Evolutionary conservation across 495 filamentous ascomycete species (phyloP).

Genomic region (Lasiosphaeriaceae sp.): DNA sequence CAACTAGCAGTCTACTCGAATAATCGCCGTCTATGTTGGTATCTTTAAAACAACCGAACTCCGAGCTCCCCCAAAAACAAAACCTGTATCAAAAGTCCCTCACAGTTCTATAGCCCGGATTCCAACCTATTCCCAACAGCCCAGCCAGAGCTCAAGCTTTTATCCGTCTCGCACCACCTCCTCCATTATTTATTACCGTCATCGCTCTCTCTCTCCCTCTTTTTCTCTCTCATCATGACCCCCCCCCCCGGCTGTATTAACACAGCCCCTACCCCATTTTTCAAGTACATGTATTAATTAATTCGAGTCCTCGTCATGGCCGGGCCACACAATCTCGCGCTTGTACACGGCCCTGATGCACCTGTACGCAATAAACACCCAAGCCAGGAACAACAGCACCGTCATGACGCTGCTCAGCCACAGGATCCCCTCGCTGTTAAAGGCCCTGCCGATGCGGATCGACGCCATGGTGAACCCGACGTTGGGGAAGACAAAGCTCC

Average conservation of each 20-base stretch:
- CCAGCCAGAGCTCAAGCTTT: too few relatives aligned
- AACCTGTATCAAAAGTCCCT: too few relatives aligned
- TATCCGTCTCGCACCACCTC: too few relatives aligned
- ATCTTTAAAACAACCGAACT: neutral
- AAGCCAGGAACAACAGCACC: constrained; percentile 52
- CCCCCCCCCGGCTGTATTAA: too few relatives aligned
- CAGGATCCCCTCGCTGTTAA: constrained; percentile 39
- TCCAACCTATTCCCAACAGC: neutral
- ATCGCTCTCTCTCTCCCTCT: too few relatives aligned
- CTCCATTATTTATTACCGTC: too few relatives aligned
- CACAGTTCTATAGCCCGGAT: neutral
- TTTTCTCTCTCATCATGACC: too few relatives aligned
- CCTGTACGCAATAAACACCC: constrained; percentile 51
- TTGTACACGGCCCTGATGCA: constrained; percentile 51
- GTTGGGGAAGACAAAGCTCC: constrained; percentile 57
- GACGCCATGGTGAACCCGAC: constrained; percentile 50
- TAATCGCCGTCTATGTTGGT: neutral
- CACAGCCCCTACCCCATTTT: too few relatives aligned
- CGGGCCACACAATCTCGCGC: constrained; percentile 57
- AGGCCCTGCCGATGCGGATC: constrained; percentile 42
- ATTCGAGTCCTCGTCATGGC: constrained; percentile 56
- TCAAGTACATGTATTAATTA: too few relatives aligned
- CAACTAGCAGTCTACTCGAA: neutral
- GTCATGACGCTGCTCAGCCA: constrained; percentile 51
- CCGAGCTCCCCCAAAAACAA: neutral